Base-by-base conservation (phyloP, 2,329 filamentous ascomycete species). In the Decorospora gaudefroyi region DNA sequence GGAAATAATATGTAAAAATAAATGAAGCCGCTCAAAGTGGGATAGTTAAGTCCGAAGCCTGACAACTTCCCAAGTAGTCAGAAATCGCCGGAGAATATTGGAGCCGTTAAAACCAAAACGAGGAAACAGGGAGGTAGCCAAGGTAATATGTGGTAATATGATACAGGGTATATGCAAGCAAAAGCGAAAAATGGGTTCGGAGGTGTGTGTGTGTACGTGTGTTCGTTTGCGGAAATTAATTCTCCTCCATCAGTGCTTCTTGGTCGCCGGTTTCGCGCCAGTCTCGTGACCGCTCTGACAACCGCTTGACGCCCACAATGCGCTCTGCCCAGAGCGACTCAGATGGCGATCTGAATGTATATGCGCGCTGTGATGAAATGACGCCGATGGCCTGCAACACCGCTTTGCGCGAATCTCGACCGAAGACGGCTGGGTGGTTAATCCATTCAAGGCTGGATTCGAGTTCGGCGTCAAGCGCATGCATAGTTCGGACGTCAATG, bases 371-470 rank as follows among this genome's bases (percentile, higher is more conserved):
- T 5, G 88, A 95, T 64, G 88, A 93, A 59, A 99, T 96, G 50
- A 97, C 91, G 5, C 93, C 92, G 56, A 99, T 97, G 11, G 91
- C 90, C 70, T 99, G 93, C 16, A 99, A 78, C 2, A 99, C 91
- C 4, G 92, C 90, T 75, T 99, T 99, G 62, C 93, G 85, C 45
- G 88, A 93, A 68, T 99, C 93, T 25, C 93, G 84, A 6, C 88
- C 86, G 67, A 99, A 99, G 2, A 97, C 89, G 2, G 91, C 91
- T 1, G 93, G 93, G 64, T 99, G 93, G 66, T 87, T 90, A 71
- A 99, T 97, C 93, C 93, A 99, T 72, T 99, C 93, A 11, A 99
- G 76, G 36, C 88, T 89, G 22, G 88, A 83, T 68, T 96, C 90
- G 22, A 99, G 81, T 70, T 99, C 93, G 1, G 88, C 83, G 68